Base-by-base conservation (phyloP, 306 rosid genomes). In the Cicer arietinum region DNA sequence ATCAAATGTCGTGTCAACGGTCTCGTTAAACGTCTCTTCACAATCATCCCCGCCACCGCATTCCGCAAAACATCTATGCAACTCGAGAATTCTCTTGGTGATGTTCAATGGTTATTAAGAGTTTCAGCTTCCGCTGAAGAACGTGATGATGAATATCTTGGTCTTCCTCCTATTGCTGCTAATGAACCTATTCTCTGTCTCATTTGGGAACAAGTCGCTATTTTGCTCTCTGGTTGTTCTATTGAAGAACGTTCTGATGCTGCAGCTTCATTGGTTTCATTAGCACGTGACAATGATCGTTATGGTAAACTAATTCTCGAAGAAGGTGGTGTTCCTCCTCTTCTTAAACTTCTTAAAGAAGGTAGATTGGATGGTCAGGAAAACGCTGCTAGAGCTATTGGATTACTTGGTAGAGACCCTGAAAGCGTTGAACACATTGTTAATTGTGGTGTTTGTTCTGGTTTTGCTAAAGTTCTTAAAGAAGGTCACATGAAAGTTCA, bases 401-500 rank as follows among this genome's bases (percentile, higher is more conserved):
- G 97, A 0, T 74, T 89, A 3, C 80, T 91, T 1, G 97, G 97
- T 3, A 82, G 82, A 3, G 92, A 91, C 44, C 88, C 90, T 0
- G 97, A 91, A 47, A 79, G 87, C 67, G 97, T 91, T 11, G 92
- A 91, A 47, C 88, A 85, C 54, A 88, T 91, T 56, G 94, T 91
- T 37, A 86, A 91, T 30, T 81, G 84, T 0, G 94, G 94, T 0
- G 92, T 91, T 2, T 87, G 91, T 14, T 79, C 87, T 0, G 90
- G 82, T 25, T 89, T 91, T 16, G 85, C 89, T 1, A 91, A 91
- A 35, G 62, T 89, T 54, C 91, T 91, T 3, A 91, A 91, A 83
- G 94, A 91, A 0, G 97, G 97, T 7, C 88, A 85, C 71, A 89
- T 91, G 97, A 82, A 82, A 62, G 92, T 89, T 57, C 97, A 89